Base-by-base conservation (phyloP, 2,329 filamentous ascomycete species). In the Ceratocystis eucalypticola region DNA sequence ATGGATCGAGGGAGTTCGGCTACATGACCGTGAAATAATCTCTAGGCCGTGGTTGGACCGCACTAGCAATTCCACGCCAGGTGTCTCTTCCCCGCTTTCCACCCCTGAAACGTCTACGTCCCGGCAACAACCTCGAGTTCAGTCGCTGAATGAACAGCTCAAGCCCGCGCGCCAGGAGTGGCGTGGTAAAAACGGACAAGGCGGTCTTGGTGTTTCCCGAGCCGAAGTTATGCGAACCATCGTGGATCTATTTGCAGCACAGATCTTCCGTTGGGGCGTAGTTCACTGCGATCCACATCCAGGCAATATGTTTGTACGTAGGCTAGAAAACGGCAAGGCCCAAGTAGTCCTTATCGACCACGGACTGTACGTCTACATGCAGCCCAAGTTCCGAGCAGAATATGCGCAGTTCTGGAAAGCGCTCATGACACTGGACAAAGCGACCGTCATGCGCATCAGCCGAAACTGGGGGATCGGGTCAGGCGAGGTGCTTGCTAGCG, bases 201-300 rank as follows among this genome's bases (percentile, higher is more conserved):
- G 92, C 62, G 94, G 94, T 0, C 83, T 97, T 0, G 94, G 94
- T 0, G 79, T 99, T 2, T 86, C 84, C 6, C 80, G 91, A 37
- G 89, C 88, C 72, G 88, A 93, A 68, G 91, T 96, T 68, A 97
- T 97, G 94, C 88, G 88, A 5, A 96, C 91, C 41, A 96, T 97
- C 86, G 84, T 96, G 62, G 93, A 96, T 74, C 82, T 97, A 44
- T 99, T 97, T 79, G 89, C 88, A n/a, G 92, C 91, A 1, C 93
- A 97, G 74, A 97, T 97, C 82, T 99, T 96, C 79, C 87, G 96
- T 70, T 97, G 91, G 89, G 94, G 94, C 12, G 83, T 89, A 55
- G 89, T 97, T 0, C 93, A 99, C 78, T 96, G 93, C 77, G 94
- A 99, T 74, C 94, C 94, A 8, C 94, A 99, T 73, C 94, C 94